Base-by-base conservation (phyloP, 2,329 filamentous ascomycete genomes). In the Parafenestella ontariensis region DNA sequence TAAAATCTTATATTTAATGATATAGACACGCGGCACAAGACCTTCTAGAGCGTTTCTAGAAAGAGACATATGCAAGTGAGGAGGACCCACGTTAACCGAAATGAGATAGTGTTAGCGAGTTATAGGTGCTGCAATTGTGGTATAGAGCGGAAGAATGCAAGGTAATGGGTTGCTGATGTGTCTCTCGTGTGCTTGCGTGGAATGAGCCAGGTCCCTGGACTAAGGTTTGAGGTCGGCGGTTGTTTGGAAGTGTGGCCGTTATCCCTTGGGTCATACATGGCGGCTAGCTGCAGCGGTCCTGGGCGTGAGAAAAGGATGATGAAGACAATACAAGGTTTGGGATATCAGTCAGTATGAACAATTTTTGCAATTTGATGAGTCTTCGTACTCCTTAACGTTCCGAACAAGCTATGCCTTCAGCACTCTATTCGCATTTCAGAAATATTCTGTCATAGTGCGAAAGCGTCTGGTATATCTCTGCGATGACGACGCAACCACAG, bases 11-110 rank as follows among this genome's bases (percentile, higher is more conserved):
- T 26, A 15, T 31, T 48, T 29, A 17, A 6, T 18, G 17, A 17
- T 24, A 29, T 28, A n/a, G 46, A 29, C 18, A n/a, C 23, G 42
- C 28, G 37, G 21, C 15, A 9, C 29, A 33, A 31, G 37, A 18
- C n/a, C 21, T 52, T 52, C 44, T 42, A 23, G 39, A 52, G 36
- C 3, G 31, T 10, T 34, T 45, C 9, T 23, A 51, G 23, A 45
- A 45, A 26, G 34, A 37, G n/a, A 4, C 7, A 39, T 13, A 21
- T 39, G 36, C 17, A 23, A 18, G 20, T 37, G 36, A 39, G 9
- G 36, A 39, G 9, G 20, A 3, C 18, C 13, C 18, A 39, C n/a
- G 1, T 40, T 23, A 40, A 7, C 15, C 37, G 37, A 23, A 24
- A 40, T 21, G 13, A 40, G 20, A n/a, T 24, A 23, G 5, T 3